Conservation (phyloP, 495 filamentous ascomycete genomes). For the Pyrenula massariospora region DNA sequence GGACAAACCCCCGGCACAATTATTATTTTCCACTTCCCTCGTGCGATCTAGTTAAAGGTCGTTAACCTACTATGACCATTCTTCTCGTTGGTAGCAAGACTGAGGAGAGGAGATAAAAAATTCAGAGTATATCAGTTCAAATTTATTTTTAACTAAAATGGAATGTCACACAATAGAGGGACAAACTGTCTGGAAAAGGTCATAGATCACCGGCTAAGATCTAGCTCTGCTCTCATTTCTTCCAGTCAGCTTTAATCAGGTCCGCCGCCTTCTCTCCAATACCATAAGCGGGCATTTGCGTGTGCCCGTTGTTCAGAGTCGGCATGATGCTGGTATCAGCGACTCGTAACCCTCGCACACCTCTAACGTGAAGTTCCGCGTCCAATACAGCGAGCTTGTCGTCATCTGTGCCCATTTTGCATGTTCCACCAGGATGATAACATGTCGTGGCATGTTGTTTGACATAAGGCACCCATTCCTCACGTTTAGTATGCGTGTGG, state of each 20-base stretch:
- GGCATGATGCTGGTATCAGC: slow-evolving; percentile 49
- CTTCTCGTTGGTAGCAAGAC: no score
- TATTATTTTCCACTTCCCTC: no score
- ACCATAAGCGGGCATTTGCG: slow-evolving; percentile 47
- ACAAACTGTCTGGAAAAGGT: no score
- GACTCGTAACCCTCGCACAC: slow-evolving; percentile 38
- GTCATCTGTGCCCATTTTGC: slow-evolving; percentile 35
- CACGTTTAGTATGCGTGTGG: slow-evolving; percentile 31
- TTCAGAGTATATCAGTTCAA: no score
- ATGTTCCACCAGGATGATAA: slow-evolving; percentile 41
- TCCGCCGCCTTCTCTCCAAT: slow-evolving; percentile 49
- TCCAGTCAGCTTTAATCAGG: slow-evolving; percentile 34
- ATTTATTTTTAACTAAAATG: no score
- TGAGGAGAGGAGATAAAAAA: no score
- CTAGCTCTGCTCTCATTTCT: not conserved
- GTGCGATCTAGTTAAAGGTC: no score
- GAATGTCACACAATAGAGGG: no score
- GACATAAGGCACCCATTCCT: slow-evolving; percentile 35
- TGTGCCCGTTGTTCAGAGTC: slow-evolving; percentile 31
- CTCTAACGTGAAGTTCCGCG: slow-evolving; percentile 36
- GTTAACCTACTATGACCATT: no score
- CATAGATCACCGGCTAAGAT: no score
- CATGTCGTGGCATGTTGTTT: slow-evolving; percentile 41
- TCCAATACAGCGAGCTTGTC: slow-evolving; percentile 43
- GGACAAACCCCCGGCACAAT: no score